Percentiles rank a stretch among this genome's conserved stretches.
Evolutionary conservation across 2,329 filamentous ascomycete species (phyloP).

Genomic region (Aspergillus fijiensis): DNA sequence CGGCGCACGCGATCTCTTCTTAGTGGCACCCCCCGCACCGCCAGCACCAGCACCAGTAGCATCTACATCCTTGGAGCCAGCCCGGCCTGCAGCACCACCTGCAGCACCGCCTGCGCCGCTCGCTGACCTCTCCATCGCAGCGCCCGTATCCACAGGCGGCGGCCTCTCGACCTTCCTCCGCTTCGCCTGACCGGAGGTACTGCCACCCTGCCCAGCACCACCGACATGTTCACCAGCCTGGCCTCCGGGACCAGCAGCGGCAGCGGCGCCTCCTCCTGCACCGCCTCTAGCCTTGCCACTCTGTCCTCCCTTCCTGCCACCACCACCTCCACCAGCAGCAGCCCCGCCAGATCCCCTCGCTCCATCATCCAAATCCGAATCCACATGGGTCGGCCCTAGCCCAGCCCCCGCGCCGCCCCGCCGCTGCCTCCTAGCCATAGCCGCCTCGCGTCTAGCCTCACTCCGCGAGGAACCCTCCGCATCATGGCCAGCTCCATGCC

Average conservation of each 20-base stretch:
- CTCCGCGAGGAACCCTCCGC: slow-evolving; percentile 81
- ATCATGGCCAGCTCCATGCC: slow-evolving; percentile 57
- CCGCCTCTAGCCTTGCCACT: background rate
- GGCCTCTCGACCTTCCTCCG: slow-evolving; percentile 78
- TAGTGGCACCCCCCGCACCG: slow-evolving; percentile 55
- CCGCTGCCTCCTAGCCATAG: slow-evolving; percentile 72
- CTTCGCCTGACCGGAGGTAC: slow-evolving; percentile 61
- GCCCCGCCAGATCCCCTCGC: slow-evolving; percentile 51
- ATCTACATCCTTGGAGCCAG: slow-evolving; percentile 59
- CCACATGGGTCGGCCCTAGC: slow-evolving; percentile 68
- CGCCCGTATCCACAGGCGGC: slow-evolving; percentile 32
- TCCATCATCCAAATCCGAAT: slow-evolving; percentile 76
- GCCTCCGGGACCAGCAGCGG: slow-evolving; percentile 21
- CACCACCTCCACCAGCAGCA: slow-evolving; percentile 18
- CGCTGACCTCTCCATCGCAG: slow-evolving; percentile 43
- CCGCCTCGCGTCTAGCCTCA: slow-evolving; percentile 78
- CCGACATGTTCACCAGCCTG: slow-evolving; percentile 13
- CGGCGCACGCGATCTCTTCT: slow-evolving; percentile 72
- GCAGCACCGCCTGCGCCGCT: slow-evolving; percentile 35
- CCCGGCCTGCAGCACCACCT: slow-evolving; percentile 30
- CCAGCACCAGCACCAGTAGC: slow-evolving; percentile 35
- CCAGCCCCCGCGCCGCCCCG: slow-evolving; percentile 74
- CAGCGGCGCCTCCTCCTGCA: background rate
- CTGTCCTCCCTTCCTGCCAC: background rate
- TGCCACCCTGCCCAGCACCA: slow-evolving; percentile 45